These are phyloP conservation scores for Plasmopara muralis DNA, from an alignment of 352 stramenopile genomes.

Conservation along the genomic window DNA sequence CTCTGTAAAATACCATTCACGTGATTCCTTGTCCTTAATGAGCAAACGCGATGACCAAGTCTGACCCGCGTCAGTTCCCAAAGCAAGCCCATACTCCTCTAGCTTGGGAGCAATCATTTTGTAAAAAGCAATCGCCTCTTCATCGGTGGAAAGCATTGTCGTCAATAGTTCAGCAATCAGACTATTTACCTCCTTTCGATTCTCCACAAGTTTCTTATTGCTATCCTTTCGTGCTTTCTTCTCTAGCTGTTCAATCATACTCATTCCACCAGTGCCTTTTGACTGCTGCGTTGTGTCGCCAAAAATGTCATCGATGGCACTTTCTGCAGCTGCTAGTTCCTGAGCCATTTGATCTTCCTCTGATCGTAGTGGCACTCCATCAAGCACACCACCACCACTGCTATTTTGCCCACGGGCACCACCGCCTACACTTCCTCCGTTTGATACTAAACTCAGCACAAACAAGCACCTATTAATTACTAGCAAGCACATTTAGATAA, in stretches of 20 bases:
- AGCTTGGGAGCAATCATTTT: constrained; percentile 48
- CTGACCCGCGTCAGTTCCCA: constrained; percentile 64
- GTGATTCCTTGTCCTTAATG: constrained; percentile 86
- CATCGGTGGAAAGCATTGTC: constrained; percentile 44
- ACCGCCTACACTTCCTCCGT: constrained; percentile 16
- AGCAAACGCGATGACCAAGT: constrained; percentile 79
- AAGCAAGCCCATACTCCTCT: constrained; percentile 51
- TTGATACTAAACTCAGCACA: constrained; percentile 36
- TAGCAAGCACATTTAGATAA: constrained; percentile 1
- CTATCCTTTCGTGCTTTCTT: constrained; percentile 79
- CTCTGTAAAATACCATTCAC: constrained; percentile 81
- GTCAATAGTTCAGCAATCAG: constrained; percentile 49
- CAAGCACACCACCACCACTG: constrained; percentile 9
- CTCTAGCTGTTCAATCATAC: constrained; percentile 84
- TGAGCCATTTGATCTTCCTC: constrained; percentile 83
- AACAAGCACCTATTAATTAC: neutral
- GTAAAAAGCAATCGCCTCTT: constrained; percentile 68
- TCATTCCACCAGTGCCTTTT: constrained; percentile 68
- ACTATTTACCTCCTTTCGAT: constrained; percentile 52
- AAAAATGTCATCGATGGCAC: constrained; percentile 79
- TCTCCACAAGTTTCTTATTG: constrained; percentile 85
- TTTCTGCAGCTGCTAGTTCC: constrained; percentile 71
- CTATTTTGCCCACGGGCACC: constrained; percentile 16
- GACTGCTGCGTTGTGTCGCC: constrained; percentile 65
- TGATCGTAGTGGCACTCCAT: constrained; percentile 24